phyloP scores from a whole-genome alignment of 1,284 basidiomycete genomes.

The Microbotryum intermedium region DNA sequence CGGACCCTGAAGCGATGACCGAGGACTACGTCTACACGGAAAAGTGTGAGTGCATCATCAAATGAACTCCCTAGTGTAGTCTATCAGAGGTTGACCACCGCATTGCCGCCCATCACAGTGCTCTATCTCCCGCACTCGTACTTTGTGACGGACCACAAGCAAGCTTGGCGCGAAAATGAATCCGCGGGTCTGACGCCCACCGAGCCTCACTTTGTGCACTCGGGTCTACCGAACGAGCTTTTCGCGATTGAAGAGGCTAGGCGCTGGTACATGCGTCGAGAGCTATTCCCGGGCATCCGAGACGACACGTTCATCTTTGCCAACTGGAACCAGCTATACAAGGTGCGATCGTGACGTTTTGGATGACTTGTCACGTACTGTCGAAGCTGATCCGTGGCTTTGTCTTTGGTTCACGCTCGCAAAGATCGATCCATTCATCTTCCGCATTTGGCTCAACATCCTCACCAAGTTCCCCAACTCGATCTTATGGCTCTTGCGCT shows the following conservation, averaged over 20 bases:
- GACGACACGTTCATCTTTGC: slow-evolving; percentile 51
- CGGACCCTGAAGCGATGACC: slow-evolving; percentile 48
- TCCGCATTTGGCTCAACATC: slow-evolving; percentile 52
- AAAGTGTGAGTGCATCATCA: slow-evolving; percentile 41
- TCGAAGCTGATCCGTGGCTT: neutral
- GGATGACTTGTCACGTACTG: neutral
- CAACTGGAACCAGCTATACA: slow-evolving; percentile 57
- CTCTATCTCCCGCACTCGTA: slow-evolving; percentile 55
- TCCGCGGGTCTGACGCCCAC: neutral
- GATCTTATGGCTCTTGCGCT: slow-evolving; percentile 55
- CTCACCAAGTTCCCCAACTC: slow-evolving; percentile 48
- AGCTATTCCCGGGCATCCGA: slow-evolving; percentile 48
- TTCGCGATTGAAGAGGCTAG: slow-evolving; percentile 49
- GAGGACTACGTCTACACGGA: slow-evolving; percentile 50
- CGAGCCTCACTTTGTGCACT: slow-evolving; percentile 18
- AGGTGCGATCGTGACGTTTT: slow-evolving; percentile 35
- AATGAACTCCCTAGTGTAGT: slow-evolving; percentile 9
- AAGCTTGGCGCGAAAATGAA: slow-evolving; percentile 42
- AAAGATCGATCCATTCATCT: slow-evolving; percentile 51
- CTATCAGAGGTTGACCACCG: neutral
- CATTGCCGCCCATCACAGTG: slow-evolving; percentile 22
- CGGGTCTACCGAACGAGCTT: slow-evolving; percentile 33
- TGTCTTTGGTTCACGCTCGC: neutral
- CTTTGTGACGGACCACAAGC: slow-evolving; percentile 56
- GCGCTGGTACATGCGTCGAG: slow-evolving; percentile 45